These are phyloP conservation scores for Diversispora epigaea DNA, from an alignment of 192 early-diverging fungal genomes.

Conservation along the genomic window DNA sequence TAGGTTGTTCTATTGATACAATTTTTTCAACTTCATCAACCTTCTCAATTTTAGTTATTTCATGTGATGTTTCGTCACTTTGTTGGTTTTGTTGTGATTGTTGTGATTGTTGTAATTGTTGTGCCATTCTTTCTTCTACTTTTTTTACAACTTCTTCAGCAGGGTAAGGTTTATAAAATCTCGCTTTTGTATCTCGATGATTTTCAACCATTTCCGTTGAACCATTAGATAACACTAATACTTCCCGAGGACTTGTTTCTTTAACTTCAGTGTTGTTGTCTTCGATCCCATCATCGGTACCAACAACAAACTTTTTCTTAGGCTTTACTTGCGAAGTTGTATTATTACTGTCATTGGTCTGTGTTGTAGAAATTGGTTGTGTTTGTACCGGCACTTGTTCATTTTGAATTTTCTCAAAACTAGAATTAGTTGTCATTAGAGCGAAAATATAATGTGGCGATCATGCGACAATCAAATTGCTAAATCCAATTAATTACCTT, in stretches of 20 bases:
- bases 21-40: too few species aligned
- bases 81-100: neutral
- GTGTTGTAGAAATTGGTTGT: too few species aligned
- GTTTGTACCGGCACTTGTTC: too few species aligned
- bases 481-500: too few species aligned
- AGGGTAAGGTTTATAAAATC: constrained; percentile 14
- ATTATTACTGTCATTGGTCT: too few species aligned
- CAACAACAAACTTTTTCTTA: constrained; percentile 10
- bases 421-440: too few species aligned
- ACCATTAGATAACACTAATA: neutral
- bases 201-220: neutral
- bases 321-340: neutral
- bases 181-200: constrained; percentile 7
- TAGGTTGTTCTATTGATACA: too few species aligned
- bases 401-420: too few species aligned
- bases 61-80: neutral
- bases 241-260: neutral
- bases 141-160: constrained; percentile 3
- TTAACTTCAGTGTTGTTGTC: neutral
- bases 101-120: neutral
- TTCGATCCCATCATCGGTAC: neutral
- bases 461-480: too few species aligned
- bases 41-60: neutral
- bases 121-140: neutral
- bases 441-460: too few species aligned